These are phyloP conservation scores for Fusarium agapanthi DNA, from an alignment of 2,329 filamentous ascomycete species.

Conservation along the genomic window DNA sequence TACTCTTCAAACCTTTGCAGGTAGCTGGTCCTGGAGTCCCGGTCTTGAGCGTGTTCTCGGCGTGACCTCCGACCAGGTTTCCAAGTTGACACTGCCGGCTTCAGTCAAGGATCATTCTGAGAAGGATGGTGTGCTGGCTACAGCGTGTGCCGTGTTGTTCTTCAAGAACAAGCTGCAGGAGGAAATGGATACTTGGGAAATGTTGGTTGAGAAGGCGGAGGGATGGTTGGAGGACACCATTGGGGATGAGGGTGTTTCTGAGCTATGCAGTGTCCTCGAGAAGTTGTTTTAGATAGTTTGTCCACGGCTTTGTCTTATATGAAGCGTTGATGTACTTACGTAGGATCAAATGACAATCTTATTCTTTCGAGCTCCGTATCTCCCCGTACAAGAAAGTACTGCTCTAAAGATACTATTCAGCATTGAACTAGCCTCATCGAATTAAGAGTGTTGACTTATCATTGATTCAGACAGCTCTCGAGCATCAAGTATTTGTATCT, in stretches of 20 bases:
- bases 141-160: slow-evolving; percentile 43
- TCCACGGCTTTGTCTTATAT: neutral
- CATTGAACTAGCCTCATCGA: rapidly evolving
- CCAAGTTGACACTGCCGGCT: slow-evolving; percentile 7
- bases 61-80: slow-evolving; percentile 6
- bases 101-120: neutral
- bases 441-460: rapidly evolving
- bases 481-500: rapidly evolving
- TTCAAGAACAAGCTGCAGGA: slow-evolving; percentile 55
- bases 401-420: rapidly evolving
- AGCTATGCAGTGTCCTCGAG: slow-evolving; percentile 28
- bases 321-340: neutral
- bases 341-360: neutral
- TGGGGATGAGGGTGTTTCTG: slow-evolving; percentile 10
- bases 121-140: slow-evolving; percentile 37
- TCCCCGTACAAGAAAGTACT: rapidly evolving
- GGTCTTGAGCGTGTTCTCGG: slow-evolving; percentile 44
- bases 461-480: too few species aligned
- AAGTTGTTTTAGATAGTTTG: slow-evolving; percentile 14
- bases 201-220: slow-evolving; percentile 69
- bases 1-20: slow-evolving; percentile 56
- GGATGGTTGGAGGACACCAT: slow-evolving; percentile 53
- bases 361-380: rapidly evolving
- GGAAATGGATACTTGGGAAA: slow-evolving; percentile 68
- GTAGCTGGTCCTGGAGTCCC: slow-evolving; percentile 44